phyloP scores from a whole-genome alignment of 1,284 basidiomycete species.

The Moniliella sp. region DNA sequence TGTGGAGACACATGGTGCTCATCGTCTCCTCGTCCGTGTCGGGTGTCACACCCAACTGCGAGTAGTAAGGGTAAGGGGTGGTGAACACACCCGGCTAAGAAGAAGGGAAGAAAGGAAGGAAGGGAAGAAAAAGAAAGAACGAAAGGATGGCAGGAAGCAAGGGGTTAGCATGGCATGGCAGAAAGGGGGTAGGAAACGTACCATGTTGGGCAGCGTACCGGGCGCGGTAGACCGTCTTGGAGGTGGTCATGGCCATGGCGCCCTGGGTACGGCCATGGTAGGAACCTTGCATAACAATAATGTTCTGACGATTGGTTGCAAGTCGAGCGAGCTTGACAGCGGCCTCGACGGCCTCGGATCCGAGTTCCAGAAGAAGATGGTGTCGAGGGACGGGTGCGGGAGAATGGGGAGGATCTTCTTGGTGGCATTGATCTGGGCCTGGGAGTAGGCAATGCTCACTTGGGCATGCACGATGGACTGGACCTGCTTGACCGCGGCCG shows the following conservation, averaged over 20 bases:
- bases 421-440: conserved; percentile 17
- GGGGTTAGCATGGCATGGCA: too few relatives aligned
- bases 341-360: conserved; percentile 69
- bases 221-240: not conserved
- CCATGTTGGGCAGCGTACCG: not conserved
- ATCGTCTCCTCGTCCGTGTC: conserved; percentile 48
- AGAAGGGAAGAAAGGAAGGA: too few relatives aligned
- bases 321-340: conserved; percentile 53
- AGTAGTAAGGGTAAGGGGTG: conserved; percentile 77
- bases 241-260: not conserved
- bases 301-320: conserved; percentile 58
- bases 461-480: conserved; percentile 27
- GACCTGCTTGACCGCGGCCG: conserved; percentile 22
- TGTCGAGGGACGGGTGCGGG: conserved; percentile 66
- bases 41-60: conserved; percentile 51
- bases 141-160: too few relatives aligned
- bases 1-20: conserved; percentile 50
- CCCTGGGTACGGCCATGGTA: conserved; percentile 29
- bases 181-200: too few relatives aligned
- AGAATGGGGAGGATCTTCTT: conserved; percentile 36
- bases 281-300: conserved; percentile 58
- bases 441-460: conserved; percentile 24
- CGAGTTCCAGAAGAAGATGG: conserved; percentile 63
- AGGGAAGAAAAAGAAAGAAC: too few relatives aligned
- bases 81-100: conserved; percentile 47